Conservation (phyloP, 352 stramenopile species). For the Albugo laibachii region DNA sequence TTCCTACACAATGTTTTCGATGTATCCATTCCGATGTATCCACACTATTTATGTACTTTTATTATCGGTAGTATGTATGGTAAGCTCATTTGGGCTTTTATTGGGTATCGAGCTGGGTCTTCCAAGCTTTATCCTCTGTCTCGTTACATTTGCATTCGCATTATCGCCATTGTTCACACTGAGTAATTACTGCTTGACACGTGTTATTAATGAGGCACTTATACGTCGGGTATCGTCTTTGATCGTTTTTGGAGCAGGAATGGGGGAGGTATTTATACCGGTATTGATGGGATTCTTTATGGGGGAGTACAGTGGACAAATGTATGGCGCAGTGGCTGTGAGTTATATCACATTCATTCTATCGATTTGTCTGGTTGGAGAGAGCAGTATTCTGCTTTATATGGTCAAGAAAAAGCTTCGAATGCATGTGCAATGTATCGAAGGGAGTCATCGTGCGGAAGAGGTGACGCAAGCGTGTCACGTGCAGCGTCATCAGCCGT, state of each 20-base stretch:
- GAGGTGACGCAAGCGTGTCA: too few relatives aligned
- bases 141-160: slow-evolving; percentile 39
- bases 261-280: slow-evolving; percentile 65
- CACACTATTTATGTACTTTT: slow-evolving; percentile 63
- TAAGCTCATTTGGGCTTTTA: slow-evolving; percentile 44
- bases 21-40: slow-evolving; percentile 52
- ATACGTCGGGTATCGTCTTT: slow-evolving; percentile 61
- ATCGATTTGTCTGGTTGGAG: slow-evolving; percentile 39
- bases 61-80: slow-evolving; percentile 34
- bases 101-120: slow-evolving; percentile 37
- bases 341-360: slow-evolving; percentile 69
- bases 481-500: too few relatives aligned
- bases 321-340: slow-evolving; percentile 45
- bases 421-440: too few relatives aligned
- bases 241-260: slow-evolving; percentile 69
- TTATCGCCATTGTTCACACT: slow-evolving; percentile 64
- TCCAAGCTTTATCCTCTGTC: slow-evolving; percentile 22
- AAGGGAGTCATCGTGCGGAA: too few relatives aligned
- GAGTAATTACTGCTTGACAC: slow-evolving; percentile 64
- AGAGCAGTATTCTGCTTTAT: slow-evolving; percentile 39
- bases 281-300: slow-evolving; percentile 80
- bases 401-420: slow-evolving; percentile 45
- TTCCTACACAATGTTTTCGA: slow-evolving; percentile 58
- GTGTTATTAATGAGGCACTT: slow-evolving; percentile 61
- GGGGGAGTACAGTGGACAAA: slow-evolving; percentile 53